Percentiles rank a stretch among this genome's conserved stretches.
These are phyloP conservation scores for Vaccinium myrtillus DNA, from an alignment of 148 eudicot genomes.

Conservation along the genomic window DNA sequence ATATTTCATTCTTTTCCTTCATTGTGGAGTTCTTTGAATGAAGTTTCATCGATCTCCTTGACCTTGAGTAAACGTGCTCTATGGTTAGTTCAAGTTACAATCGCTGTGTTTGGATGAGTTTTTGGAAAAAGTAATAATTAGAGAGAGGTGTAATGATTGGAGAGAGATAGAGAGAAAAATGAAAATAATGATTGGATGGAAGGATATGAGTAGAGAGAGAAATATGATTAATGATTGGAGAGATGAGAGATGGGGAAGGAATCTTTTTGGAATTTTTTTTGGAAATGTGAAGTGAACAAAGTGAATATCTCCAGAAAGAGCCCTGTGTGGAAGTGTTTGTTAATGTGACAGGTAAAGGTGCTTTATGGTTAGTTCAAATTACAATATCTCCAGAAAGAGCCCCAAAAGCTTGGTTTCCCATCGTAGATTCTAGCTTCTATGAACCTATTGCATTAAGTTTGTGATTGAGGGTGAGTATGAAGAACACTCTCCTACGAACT, in stretches of 20 bases:
- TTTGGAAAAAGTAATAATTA: too few relatives aligned
- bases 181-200: too few relatives aligned
- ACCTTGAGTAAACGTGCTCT: not conserved
- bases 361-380: not conserved
- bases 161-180: too few relatives aligned
- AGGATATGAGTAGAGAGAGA: too few relatives aligned
- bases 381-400: not conserved
- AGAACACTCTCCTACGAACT: not conserved
- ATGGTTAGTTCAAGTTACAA: not conserved
- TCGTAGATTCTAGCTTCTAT: not conserved
- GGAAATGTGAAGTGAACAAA: too few relatives aligned
- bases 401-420: not conserved
- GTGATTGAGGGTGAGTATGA: not conserved
- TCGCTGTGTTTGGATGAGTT: too few relatives aligned
- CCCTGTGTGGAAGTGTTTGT: not conserved
- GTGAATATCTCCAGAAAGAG: not conserved
- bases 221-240: too few relatives aligned
- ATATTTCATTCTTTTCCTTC: not conserved
- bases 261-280: too few relatives aligned
- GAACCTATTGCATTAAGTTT: not conserved
- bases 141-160: too few relatives aligned
- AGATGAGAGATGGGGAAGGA: too few relatives aligned
- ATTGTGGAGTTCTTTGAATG: not conserved
- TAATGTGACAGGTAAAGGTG: not conserved
- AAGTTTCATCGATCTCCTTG: not conserved